A percentile compares a stretch with the other conserved stretches of the same genome.
phyloP scores from a whole-genome alignment of 345 rosid species.

The Eucalyptus erythrocorys region DNA sequence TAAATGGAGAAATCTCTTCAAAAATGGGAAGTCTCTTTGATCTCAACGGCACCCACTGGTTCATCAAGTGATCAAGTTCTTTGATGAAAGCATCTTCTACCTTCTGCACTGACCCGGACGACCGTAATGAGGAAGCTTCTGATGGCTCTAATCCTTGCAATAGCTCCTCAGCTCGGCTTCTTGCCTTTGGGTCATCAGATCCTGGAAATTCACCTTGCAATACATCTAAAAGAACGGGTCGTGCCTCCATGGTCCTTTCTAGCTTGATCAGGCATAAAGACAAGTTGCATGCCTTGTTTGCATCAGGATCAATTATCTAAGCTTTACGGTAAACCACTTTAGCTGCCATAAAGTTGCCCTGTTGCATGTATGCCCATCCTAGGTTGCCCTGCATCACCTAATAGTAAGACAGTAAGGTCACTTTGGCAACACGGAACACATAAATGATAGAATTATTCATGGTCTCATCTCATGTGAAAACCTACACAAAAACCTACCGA shows the following conservation, averaged over 20 bases:
- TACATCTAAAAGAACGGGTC: constrained; percentile 30
- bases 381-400: no score
- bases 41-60: constrained; percentile 47
- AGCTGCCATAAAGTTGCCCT: no score
- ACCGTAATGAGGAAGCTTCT: background rate
- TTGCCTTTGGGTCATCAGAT: constrained; percentile 36
- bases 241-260: constrained; percentile 44
- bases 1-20: constrained; percentile 74
- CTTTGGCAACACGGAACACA: no score
- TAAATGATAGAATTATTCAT: no score
- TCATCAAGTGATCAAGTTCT: constrained; percentile 56
- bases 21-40: constrained; percentile 80
- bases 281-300: constrained; percentile 83
- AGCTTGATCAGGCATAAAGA: constrained; percentile 67
- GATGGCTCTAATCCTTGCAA: constrained; percentile 21
- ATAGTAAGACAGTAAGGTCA: no score
- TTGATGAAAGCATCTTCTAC: constrained; percentile 42
- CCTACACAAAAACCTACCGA: no score
- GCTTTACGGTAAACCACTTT: no score
- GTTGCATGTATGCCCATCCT: no score
- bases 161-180: constrained; percentile 36
- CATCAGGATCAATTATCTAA: no score
- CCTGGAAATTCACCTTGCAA: constrained; percentile 23
- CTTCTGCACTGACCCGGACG: background rate
- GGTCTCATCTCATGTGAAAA: no score